Evolutionary conservation across 495 filamentous ascomycete genomes (phyloP), one percentile per base, ranked within the genome.

Genomic region (Daldinia grandis): DNA sequence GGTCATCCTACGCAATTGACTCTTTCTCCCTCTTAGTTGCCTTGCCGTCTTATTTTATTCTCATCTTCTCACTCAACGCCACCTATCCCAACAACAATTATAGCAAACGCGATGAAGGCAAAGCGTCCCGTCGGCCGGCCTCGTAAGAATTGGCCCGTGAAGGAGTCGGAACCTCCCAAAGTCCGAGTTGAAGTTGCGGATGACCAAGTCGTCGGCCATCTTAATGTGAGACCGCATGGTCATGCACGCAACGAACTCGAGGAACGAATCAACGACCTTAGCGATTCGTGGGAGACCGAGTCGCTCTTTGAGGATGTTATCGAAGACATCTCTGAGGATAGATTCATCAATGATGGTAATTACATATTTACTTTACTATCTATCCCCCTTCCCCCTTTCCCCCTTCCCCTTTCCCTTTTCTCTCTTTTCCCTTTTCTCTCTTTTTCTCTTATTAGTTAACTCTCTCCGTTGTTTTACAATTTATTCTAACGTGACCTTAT

Each of bases 251-350:
- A 71, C 35, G 81, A 83, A 55, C 82, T 87, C 19, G 86, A 89
- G 56, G 85, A 88, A 17, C 85, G 85, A 62, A 87, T 89, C 57
- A 87, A 87, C 56, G 88, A 88, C 30, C 85, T 88, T 0, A 84
- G 78, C 30, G 89, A 90, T 51, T 85, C 83, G 10, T 91, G 89
- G 89, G 90, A 92, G 64, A 84, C 83, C 5, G 83, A 88, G 54
- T 93, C 91, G 24, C 76, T 93, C 6, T 90, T 88, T 68, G 88
- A 89, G 54, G 90, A 92, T 68, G 82, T 87, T 17, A 78, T 94
- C 38, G 88, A 90, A 61, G 82, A 89, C 55, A 77, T 89, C 33
- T 82, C 83, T 49, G 88, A 91, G 38, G 87, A 90, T 44, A 85
- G 86, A 56, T 82, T 90, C 49, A 85, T 86, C 57, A 81, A 83